Conservation (phyloP, 441 rosid species). For the Dalechampia spathulata region DNA sequence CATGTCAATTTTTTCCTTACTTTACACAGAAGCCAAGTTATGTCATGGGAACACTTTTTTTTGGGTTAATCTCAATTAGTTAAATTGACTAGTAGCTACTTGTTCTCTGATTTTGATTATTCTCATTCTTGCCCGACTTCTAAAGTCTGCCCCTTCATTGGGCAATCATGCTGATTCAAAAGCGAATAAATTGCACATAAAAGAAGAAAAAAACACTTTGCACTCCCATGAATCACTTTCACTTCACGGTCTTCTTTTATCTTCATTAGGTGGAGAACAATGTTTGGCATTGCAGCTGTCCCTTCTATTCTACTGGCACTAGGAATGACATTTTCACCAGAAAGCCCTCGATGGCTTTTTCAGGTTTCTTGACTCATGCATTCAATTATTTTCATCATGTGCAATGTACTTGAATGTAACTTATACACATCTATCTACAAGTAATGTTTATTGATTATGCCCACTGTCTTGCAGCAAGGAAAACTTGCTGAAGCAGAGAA, state of each 20-base stretch:
- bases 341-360: slow-evolving; percentile 98
- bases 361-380: slow-evolving; percentile 49
- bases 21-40: too few species aligned
- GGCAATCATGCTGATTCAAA: background rate
- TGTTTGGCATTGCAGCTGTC: slow-evolving; percentile 77
- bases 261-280: slow-evolving; percentile 87
- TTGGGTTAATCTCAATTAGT: too few species aligned
- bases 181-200: background rate
- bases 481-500: slow-evolving; percentile 71
- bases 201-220: background rate
- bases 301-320: slow-evolving; percentile 83
- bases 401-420: background rate
- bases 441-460: slow-evolving; percentile 9
- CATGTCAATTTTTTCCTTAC: too few species aligned
- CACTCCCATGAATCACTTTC: background rate
- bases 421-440: background rate
- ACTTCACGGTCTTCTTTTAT: background rate
- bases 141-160: background rate
- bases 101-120: background rate
- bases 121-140: background rate
- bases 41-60: too few species aligned
- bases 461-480: slow-evolving; percentile 61
- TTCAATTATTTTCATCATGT: background rate
- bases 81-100: background rate
- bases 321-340: slow-evolving; percentile 92